These are phyloP conservation scores for Globisporangium polare DNA, from an alignment of 352 stramenopile species.

Conservation along the genomic window DNA sequence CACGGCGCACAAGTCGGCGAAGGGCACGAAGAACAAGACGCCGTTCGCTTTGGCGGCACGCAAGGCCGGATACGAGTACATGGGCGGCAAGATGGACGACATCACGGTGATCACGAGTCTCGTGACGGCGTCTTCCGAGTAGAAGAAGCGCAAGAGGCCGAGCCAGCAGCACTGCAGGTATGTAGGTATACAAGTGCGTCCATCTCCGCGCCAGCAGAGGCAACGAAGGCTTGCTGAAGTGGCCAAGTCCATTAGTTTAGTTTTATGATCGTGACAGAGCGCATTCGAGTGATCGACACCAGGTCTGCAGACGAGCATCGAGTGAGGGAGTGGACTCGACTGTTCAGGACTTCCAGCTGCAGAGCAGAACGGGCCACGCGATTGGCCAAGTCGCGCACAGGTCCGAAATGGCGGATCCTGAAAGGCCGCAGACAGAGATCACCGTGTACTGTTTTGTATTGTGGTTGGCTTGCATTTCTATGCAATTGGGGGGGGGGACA, in stretches of 20 bases:
- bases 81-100: slow-evolving; percentile 89
- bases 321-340: not conserved
- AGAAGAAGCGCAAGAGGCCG: not conserved
- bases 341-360: no score
- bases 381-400: not conserved
- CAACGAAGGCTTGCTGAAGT: not conserved
- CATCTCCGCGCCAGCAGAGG: not conserved
- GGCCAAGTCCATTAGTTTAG: not conserved
- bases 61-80: slow-evolving; percentile 74
- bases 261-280: not conserved
- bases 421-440: not conserved
- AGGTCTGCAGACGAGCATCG: no score
- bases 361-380: no score
- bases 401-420: not conserved
- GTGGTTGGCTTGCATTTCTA: not conserved
- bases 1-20: slow-evolving; percentile 75
- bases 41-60: slow-evolving; percentile 73
- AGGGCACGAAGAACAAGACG: slow-evolving; percentile 63
- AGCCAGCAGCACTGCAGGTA: not conserved
- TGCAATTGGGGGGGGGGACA: no score
- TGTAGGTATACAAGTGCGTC: not conserved
- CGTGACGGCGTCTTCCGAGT: slow-evolving; percentile 26
- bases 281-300: not conserved
- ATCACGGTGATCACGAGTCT: slow-evolving; percentile 87
- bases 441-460: not conserved